Conservation (phyloP, 805 yeast genomes). For the Pichia eremophila region DNA sequence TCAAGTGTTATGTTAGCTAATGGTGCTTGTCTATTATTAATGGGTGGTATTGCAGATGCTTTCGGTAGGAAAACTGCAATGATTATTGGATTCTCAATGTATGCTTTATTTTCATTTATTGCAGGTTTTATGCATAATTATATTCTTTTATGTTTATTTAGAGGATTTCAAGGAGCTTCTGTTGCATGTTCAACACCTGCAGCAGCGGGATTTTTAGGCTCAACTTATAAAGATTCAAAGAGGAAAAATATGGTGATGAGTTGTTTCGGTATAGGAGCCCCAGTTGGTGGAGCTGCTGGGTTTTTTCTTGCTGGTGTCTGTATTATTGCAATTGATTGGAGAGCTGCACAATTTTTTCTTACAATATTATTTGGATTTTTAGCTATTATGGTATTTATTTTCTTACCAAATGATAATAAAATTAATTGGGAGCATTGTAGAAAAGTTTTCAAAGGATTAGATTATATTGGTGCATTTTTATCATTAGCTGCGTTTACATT, state of each 20-base stretch:
- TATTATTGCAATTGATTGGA: constrained; percentile 31
- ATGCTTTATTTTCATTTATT: constrained; percentile 26
- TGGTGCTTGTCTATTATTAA: constrained; percentile 33
- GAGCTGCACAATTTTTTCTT: constrained; percentile 32
- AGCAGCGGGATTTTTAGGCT: constrained; percentile 37
- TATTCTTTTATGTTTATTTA: constrained; percentile 29
- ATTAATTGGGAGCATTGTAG: constrained; percentile 20
- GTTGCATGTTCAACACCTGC: constrained; percentile 39
- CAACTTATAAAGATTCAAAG: constrained; percentile 30
- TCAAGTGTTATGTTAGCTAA: constrained; percentile 32
- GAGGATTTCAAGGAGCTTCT: constrained; percentile 37
- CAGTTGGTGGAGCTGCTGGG: constrained; percentile 37
- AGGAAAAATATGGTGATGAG: constrained; percentile 36
- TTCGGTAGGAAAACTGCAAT: constrained; percentile 36
- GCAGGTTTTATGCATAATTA: constrained; percentile 31
- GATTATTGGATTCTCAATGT: constrained; percentile 26
- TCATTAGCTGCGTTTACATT: constrained; percentile 32
- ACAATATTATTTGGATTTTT: constrained; percentile 29
- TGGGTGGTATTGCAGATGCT: constrained; percentile 40
- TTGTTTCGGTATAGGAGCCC: constrained; percentile 37
- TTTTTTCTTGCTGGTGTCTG: constrained; percentile 37
- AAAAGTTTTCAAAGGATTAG: constrained; percentile 22
- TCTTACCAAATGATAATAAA: constrained; percentile 30
- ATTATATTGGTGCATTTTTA: constrained; percentile 36
- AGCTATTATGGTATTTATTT: constrained; percentile 15